Percentiles rank a stretch among this genome's conserved stretches.
Conservation (phyloP, 805 yeast genomes). For the Yarrowia sp. region DNA sequence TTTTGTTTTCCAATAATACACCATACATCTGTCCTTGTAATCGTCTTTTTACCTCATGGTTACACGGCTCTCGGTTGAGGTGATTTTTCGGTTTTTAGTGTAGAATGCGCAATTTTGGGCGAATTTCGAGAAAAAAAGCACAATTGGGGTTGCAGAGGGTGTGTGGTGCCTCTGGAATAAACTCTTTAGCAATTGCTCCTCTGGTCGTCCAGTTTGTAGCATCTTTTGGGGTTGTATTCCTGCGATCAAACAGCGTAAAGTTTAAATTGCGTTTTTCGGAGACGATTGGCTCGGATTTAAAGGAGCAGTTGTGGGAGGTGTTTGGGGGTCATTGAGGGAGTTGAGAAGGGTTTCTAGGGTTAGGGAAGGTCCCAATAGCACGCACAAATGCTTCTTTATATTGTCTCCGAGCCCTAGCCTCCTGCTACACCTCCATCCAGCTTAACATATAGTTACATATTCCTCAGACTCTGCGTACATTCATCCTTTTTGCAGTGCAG, state of each 20-base stretch:
- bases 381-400: not conserved
- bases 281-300: slow-evolving; percentile 24
- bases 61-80: slow-evolving; percentile 16
- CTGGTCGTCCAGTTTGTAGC: too few species aligned
- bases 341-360: too few species aligned
- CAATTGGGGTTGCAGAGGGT: not conserved
- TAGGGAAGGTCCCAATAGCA: not conserved
- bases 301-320: not conserved
- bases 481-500: slow-evolving; percentile 7
- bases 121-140: too few species aligned
- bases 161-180: too few species aligned
- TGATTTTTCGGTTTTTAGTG: not conserved
- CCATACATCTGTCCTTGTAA: not conserved
- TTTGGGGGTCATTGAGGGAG: not conserved
- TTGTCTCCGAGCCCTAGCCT: too few species aligned
- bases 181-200: too few species aligned
- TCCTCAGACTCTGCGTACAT: not conserved
- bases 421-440: not conserved
- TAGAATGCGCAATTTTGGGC: not conserved
- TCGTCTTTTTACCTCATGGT: not conserved
- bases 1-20: too few species aligned
- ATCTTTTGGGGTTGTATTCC: not conserved
- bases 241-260: slow-evolving; percentile 6
- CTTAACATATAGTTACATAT: slow-evolving; percentile 23
- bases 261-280: slow-evolving; percentile 17